Percentiles rank a stretch among this genome's conserved stretches.
Evolutionary conservation across 2,329 filamentous ascomycete species (phyloP).

Genomic region (Simplicillium sp.): DNA sequence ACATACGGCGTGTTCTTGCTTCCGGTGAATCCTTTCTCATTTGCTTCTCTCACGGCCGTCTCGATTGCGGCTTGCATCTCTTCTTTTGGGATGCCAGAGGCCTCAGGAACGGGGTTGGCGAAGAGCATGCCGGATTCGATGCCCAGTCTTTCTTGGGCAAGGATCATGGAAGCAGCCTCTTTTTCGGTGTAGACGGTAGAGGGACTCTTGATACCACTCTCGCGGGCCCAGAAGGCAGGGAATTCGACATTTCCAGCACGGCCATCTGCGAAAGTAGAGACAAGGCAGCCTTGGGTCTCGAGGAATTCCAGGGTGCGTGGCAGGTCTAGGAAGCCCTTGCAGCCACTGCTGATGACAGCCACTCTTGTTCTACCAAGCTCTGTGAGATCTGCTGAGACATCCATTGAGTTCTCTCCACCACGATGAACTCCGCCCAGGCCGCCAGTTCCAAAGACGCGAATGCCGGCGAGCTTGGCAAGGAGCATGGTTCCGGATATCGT

Average conservation of each 20-base stretch:
- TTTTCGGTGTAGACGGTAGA: constrained; percentile 62
- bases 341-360: constrained; percentile 80
- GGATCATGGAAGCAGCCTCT: constrained; percentile 83
- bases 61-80: constrained; percentile 64
- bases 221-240: constrained; percentile 84
- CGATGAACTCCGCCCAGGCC: constrained; percentile 92
- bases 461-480: constrained; percentile 75
- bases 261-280: constrained; percentile 84
- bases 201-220: constrained; percentile 76
- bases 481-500: constrained; percentile 92
- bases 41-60: constrained; percentile 55
- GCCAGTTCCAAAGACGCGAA: constrained; percentile 88
- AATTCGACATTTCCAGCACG: constrained; percentile 67
- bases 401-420: constrained; percentile 77
- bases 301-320: constrained; percentile 74
- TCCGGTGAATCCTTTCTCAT: constrained; percentile 57
- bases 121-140: constrained; percentile 76
- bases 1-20: constrained; percentile 80
- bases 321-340: constrained; percentile 94
- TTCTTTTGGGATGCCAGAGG: constrained; percentile 57
- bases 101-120: constrained; percentile 74
- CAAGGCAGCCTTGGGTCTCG: constrained; percentile 65
- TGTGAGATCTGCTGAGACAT: constrained; percentile 90
- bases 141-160: constrained; percentile 63
- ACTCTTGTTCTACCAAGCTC: constrained; percentile 86